Conservation (phyloP, 2,329 filamentous ascomycete genomes). For the Lecanicillium sp. region DNA sequence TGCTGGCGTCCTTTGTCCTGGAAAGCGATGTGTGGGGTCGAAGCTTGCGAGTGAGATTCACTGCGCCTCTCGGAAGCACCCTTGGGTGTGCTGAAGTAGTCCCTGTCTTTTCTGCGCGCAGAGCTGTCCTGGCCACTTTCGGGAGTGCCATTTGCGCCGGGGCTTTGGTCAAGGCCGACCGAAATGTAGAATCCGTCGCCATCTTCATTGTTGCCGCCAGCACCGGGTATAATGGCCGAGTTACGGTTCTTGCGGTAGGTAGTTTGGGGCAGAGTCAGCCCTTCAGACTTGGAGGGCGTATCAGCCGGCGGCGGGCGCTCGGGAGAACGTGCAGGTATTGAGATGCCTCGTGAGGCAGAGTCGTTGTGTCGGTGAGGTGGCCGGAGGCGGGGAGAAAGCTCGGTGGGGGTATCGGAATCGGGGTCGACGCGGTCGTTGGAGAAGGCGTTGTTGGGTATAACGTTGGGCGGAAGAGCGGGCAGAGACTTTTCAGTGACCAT, state of each 20-base stretch:
- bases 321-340: constrained; percentile 45
- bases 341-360: constrained; percentile 47
- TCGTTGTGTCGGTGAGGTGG: constrained; percentile 43
- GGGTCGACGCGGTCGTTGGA: constrained; percentile 51
- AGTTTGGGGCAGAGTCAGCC: constrained; percentile 63
- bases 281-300: constrained; percentile 39
- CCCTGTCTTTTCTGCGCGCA: constrained; percentile 43
- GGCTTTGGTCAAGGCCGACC: constrained; percentile 64
- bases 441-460: constrained; percentile 54
- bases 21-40: constrained; percentile 85
- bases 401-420: constrained; percentile 60
- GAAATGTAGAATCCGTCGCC: constrained; percentile 70
- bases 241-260: constrained; percentile 74
- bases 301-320: constrained; percentile 35
- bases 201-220: constrained; percentile 40
- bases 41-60: constrained; percentile 40
- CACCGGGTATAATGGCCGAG: constrained; percentile 54
- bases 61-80: constrained; percentile 35
- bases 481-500: constrained; percentile 85
- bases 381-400: constrained; percentile 58
- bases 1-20: constrained; percentile 66
- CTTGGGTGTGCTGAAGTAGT: constrained; percentile 53
- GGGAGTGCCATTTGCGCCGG: constrained; percentile 47
- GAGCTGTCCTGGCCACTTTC: constrained; percentile 43
- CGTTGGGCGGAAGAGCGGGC: constrained; percentile 78